Conservation (phyloP, 345 rosid genomes). For the Salix viminalis region DNA sequence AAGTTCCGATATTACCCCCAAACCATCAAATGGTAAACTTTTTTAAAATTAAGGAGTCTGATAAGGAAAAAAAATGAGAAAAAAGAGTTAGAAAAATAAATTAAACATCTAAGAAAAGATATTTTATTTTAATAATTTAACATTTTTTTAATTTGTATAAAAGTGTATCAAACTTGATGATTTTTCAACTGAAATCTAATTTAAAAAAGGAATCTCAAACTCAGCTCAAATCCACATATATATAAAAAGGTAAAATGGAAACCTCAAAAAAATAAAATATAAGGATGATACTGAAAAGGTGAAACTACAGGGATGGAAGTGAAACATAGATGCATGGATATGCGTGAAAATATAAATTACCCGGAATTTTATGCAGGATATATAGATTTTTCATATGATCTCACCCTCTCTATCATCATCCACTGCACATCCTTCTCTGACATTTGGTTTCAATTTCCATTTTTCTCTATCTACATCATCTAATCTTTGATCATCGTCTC, state of each 20-base stretch:
- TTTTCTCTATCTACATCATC: neutral
- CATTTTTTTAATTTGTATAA: neutral
- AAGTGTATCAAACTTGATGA: too few species aligned
- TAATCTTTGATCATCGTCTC: neutral
- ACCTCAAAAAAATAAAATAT: neutral
- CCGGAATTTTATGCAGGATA: neutral
- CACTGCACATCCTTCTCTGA: neutral
- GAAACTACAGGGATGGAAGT: neutral
- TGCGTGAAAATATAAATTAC: neutral
- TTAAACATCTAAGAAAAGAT: neutral
- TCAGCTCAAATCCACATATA: too few species aligned
- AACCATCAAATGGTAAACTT: neutral
- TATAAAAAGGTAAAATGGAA: too few species aligned
- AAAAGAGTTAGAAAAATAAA: neutral
- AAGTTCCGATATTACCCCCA: neutral
- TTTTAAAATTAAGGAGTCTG: too few species aligned
- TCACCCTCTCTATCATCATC: neutral
- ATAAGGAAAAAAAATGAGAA: too few species aligned
- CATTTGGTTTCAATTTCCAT: neutral
- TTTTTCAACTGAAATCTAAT: too few species aligned
- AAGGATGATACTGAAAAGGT: neutral
- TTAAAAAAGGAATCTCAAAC: too few species aligned
- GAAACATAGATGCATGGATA: neutral
- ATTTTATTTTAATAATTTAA: neutral
- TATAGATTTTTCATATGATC: neutral